Base-by-base conservation (phyloP, 169 alveolate genomes). In the Plasmodium coatneyi region DNA sequence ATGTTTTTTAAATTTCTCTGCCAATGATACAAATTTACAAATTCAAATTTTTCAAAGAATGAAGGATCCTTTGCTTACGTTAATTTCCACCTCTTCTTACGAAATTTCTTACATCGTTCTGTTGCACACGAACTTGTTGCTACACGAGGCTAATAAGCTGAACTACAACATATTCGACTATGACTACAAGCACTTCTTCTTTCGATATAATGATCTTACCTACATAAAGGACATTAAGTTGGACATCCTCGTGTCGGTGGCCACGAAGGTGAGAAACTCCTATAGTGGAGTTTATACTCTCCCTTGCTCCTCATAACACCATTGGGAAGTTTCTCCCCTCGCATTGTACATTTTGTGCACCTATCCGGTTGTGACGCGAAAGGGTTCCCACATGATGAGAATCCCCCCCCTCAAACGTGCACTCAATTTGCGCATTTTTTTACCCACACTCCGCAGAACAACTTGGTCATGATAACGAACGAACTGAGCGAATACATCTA, bases 401-500 rank as follows among this genome's bases (percentile, higher is more conserved):
- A 14, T 3, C 30, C 39, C 39, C 14, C 5, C 9, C 30, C 36
- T 25, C 14, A 66, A 66, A 19, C 1, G 5, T 25, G 14, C 76
- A 19, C 12, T 25, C 39, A 10, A 36, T 22, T 66, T 66, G 36
- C 12, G 36, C 3, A 66, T 16, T 28, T 2, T n/a, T 0, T 19
- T 66, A 66, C 76, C 41, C 76, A 22, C 76, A 60, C 30, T 60
- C 49, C 28, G 14, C 90, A 98, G 96, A 96, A 87, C 46, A 98
- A 97, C 94, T 95, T 97, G 28, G 86, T 95, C 52, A 98, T 98
- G 83, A 97, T 98, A 32, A 89, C 97, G 12, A 96, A 96, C 74
- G 99, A 98, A 94, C 81, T 98, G 70, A 97, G 98, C 34, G 99
- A 98, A 86, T 99, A 98, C 94, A 99, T 98, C 5, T 97, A 98